Base-by-base conservation (phyloP, 208 protist genomes). In the Tritrichomonas foetus region DNA sequence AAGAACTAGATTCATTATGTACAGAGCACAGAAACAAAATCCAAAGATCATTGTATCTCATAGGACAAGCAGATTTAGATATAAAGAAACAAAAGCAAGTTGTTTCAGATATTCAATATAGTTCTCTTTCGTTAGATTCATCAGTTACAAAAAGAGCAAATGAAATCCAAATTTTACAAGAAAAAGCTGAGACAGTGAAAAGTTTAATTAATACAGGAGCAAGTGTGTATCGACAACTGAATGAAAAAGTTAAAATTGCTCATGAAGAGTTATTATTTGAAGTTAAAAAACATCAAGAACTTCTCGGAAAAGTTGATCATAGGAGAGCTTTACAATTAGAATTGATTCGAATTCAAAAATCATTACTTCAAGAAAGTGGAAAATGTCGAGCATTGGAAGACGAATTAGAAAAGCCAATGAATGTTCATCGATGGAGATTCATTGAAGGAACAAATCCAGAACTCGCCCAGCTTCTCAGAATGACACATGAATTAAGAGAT, bases 371-470 rank as follows among this genome's bases (percentile, higher is more conserved):
- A 47, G 95, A 96, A 93, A 84, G 93, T 41, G 94, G 93, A 2
- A 96, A 96, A 50, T 64, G 94, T 27, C 94, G 93, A 82, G 98
- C 98, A 14, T 95, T 99, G 39, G 96, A 96, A 0, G 98, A 99
- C 93, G 98, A 99, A 96, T 95, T 99, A 2, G 95, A 98, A 95
- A 98, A 97, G 39, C 98, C 98, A 41, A 98, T 99, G 94, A 99
- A 99, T 95, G 97, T 99, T 33, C 98, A 99, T 95, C 95, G 98
- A 33, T 99, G 98, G 98, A 96, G 98, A 66, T 97, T 97, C 80
- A 95, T 99, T 16, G 98, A 99, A 84, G 98, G 95, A 36, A 82
- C 78, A 41, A 95, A 98, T 61, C 97, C 98, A 84, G 98, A 99
- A 93, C 97, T 98, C 57, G 96, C 99, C 33, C 97, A 98, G 92